phyloP scores from a whole-genome alignment of 306 rosid species.

The Quercus rubra region DNA sequence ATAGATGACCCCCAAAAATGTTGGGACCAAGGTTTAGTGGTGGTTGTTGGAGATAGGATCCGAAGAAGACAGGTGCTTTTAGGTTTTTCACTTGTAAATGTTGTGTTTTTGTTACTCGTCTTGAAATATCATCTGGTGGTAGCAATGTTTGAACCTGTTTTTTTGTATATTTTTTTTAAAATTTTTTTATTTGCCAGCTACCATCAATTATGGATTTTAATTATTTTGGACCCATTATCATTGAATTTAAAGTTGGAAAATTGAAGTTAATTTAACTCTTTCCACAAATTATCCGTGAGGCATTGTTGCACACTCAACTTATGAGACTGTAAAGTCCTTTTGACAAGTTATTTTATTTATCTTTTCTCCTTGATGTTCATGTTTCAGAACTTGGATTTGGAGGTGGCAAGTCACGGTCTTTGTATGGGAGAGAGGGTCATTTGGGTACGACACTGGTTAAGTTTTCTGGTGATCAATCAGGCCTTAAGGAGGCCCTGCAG shows the following conservation, averaged over 20 bases:
- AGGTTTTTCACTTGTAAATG: background rate
- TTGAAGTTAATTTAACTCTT: background rate
- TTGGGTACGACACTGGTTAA: constrained; percentile 78
- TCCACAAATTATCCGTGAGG: background rate
- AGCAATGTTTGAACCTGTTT: background rate
- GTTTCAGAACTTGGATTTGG: constrained; percentile 85
- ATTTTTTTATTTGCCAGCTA: background rate
- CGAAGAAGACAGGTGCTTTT: background rate
- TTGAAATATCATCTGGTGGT: background rate
- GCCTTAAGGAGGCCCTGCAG: constrained; percentile 77
- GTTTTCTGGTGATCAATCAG: constrained; percentile 74
- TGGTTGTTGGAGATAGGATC: too few relatives aligned
- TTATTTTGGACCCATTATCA: background rate
- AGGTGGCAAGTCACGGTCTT: constrained; percentile 90
- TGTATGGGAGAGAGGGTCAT: constrained; percentile 97
- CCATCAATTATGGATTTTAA: background rate
- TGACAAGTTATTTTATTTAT: constrained; percentile 16
- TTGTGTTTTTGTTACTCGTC: background rate
- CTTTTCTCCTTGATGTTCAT: constrained; percentile 33
- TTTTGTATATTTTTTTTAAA: background rate
- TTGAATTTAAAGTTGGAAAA: background rate
- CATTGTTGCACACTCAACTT: constrained; percentile 1
- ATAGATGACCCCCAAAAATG: too few relatives aligned
- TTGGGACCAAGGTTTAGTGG: too few relatives aligned
- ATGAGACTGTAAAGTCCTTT: constrained; percentile 11